Conservation (phyloP, 2,329 filamentous ascomycete species). For the Aureobasidium sp. region DNA sequence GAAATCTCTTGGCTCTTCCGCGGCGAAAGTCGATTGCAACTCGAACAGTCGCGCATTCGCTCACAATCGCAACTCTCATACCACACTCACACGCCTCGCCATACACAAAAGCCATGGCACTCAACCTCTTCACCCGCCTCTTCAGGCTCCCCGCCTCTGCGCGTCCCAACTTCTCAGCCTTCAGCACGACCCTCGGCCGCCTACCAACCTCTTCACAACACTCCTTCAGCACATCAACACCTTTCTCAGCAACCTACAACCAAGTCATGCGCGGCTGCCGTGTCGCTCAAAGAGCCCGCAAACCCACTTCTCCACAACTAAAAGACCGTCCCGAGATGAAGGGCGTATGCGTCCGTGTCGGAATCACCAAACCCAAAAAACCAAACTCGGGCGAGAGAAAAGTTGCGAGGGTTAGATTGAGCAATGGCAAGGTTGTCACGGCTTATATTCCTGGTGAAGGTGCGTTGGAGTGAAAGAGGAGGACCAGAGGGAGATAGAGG, state of each 20-base stretch:
- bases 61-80: not conserved
- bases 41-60: not conserved
- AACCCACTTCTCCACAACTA: slow-evolving; percentile 81
- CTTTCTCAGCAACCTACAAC: slow-evolving; percentile 41
- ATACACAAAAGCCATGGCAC: slow-evolving; percentile 30
- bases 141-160: slow-evolving; percentile 29
- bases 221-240: slow-evolving; percentile 34
- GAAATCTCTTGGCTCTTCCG: not conserved
- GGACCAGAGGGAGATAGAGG: not conserved
- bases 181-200: not conserved
- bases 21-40: not conserved
- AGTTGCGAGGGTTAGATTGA: slow-evolving; percentile 83
- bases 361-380: slow-evolving; percentile 93
- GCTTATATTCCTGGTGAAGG: slow-evolving; percentile 95
- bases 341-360: slow-evolving; percentile 91
- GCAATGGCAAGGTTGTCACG: slow-evolving; percentile 77
- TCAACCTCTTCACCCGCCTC: slow-evolving; percentile 34
- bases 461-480: slow-evolving; percentile 28
- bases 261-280: slow-evolving; percentile 63
- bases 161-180: slow-evolving; percentile 19
- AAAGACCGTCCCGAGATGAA: slow-evolving; percentile 74
- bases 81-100: not conserved
- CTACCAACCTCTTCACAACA: slow-evolving; percentile 18
- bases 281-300: slow-evolving; percentile 69
- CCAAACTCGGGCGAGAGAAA: slow-evolving; percentile 97